Evolutionary conservation across 176 grass and related monocot species (phyloP).

Genomic region (Lolium multiflorum): DNA sequence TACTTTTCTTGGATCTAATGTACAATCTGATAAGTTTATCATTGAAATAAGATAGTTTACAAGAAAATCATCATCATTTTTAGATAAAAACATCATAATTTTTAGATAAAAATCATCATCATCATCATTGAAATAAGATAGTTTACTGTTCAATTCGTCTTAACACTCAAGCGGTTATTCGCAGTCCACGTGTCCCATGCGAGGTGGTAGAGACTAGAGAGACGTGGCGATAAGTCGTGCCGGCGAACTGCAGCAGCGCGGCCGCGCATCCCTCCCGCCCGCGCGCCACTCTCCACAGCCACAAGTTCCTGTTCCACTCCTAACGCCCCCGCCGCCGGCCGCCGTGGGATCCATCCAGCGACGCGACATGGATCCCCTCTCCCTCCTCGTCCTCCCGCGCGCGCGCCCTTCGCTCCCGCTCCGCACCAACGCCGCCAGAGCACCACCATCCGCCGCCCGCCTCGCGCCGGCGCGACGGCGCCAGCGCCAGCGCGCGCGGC

Average conservation of each 20-base stretch:
- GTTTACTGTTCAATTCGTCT: too few relatives aligned
- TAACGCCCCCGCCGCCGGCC: background rate
- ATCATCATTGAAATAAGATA: too few relatives aligned
- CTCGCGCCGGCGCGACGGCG: background rate
- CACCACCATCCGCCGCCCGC: background rate
- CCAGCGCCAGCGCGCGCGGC: background rate
- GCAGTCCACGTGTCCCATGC: background rate
- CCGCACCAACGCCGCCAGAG: background rate
- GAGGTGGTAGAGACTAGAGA: background rate
- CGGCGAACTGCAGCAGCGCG: constrained; percentile 20
- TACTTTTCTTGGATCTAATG: too few relatives aligned
- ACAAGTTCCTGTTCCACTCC: background rate
- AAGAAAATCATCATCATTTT: too few relatives aligned
- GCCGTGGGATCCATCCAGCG: background rate
- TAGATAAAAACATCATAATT: too few relatives aligned
- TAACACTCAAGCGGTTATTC: background rate
- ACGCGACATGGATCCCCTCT: constrained; percentile 39
- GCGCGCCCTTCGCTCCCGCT: background rate
- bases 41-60: too few relatives aligned
- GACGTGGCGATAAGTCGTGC: constrained; percentile 17
- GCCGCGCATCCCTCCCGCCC: background rate
- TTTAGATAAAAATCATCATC: too few relatives aligned
- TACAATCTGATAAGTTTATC: too few relatives aligned
- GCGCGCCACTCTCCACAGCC: constrained; percentile 14
- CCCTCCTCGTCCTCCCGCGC: constrained; percentile 15